A percentile compares a stretch with the other conserved stretches of the same genome.
These are phyloP conservation scores for Sambucus nigra DNA, from an alignment of 129 eudicot species.

Conservation along the genomic window DNA sequence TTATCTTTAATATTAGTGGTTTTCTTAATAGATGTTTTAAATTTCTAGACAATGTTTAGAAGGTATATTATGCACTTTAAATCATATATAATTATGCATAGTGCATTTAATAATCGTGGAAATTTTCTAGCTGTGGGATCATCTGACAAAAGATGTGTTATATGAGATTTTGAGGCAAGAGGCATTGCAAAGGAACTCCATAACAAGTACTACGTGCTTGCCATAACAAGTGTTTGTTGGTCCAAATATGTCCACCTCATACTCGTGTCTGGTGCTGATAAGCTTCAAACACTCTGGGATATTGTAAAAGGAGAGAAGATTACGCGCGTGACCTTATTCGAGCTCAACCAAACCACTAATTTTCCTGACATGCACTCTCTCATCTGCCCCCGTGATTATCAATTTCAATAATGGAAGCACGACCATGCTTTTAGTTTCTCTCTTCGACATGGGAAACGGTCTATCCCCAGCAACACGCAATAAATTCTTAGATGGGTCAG, in stretches of 20 bases:
- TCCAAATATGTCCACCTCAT: slow-evolving; percentile 71
- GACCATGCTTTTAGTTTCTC: slow-evolving; percentile 54
- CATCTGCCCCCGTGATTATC: slow-evolving; percentile 91
- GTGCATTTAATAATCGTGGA: too few species aligned
- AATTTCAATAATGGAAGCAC: slow-evolving; percentile 41
- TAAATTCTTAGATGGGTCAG: slow-evolving; percentile 57
- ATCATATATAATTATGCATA: too few species aligned
- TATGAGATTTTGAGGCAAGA: slow-evolving; percentile 91
- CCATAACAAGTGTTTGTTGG: slow-evolving; percentile 90
- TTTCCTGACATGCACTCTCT: slow-evolving; percentile 77
- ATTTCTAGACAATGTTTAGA: too few species aligned
- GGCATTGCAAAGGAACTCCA: slow-evolving; percentile 73
- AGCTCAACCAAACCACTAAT: slow-evolving; percentile 51
- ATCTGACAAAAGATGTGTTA: slow-evolving; percentile 78
- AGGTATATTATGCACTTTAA: too few species aligned
- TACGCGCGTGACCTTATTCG: slow-evolving; percentile 50
- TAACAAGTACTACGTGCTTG: slow-evolving; percentile 64
- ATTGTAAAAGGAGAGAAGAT: slow-evolving; percentile 74
- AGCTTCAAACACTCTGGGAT: slow-evolving; percentile 72
- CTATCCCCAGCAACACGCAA: slow-evolving; percentile 30
- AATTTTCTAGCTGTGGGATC: too few species aligned
- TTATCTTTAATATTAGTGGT: too few species aligned
- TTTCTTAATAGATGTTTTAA: too few species aligned
- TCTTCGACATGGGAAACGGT: slow-evolving; percentile 30
- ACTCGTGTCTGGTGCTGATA: slow-evolving; percentile 84